Evolutionary conservation across 2,329 filamentous ascomycete genomes (phyloP), one percentile per base, ranked within the genome.

Genomic region (Tricladium varicosporioides): DNA sequence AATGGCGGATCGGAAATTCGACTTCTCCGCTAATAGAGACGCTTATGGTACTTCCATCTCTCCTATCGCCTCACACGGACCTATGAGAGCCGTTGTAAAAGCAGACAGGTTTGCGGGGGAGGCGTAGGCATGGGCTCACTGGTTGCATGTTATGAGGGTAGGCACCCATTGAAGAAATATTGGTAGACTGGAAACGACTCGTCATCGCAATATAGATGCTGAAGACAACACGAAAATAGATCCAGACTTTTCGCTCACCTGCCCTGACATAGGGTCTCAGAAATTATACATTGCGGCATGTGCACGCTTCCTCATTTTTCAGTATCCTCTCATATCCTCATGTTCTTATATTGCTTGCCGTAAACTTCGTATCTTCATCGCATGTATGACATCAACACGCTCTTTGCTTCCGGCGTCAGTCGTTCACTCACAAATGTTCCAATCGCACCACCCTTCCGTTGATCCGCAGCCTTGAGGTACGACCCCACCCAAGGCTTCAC

Each of bases 401-500:
- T 67, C 70, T 77, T 76, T 19, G 77, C 82, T 67, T 91, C 83
- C 1, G 80, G 77, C 47, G 80, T 77, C 59, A 97, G 75, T 65
- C 91, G 83, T 72, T 90, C 83, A 62, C 84, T 78, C 53, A 92
- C 88, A 69, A 89, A 93, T 56, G 76, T 77, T 27, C 82, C 84
- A 61, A 97, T 81, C 15, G 83, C 81, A 1, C 92, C 91, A 48
- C 79, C 78, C 65, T 91, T 86, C 66, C 86, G 84, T 68, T 78
- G 76, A 72, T 97, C 91, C 5, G 91, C 91, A 36, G 87, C 84
- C 69, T 87, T 87, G 69, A 97, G 76, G 59, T 70, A 72, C 31
- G 65, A 63, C 31, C 65, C 69, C 5, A 96, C 92, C 93, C 93
- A 99, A 9, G 70, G 73, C 71, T 88, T 88, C 58, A 92, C 89